Evolutionary conservation across 345 rosid genomes (phyloP), one percentile per base, ranked within the genome.

Genomic region (Salix udensis): DNA sequence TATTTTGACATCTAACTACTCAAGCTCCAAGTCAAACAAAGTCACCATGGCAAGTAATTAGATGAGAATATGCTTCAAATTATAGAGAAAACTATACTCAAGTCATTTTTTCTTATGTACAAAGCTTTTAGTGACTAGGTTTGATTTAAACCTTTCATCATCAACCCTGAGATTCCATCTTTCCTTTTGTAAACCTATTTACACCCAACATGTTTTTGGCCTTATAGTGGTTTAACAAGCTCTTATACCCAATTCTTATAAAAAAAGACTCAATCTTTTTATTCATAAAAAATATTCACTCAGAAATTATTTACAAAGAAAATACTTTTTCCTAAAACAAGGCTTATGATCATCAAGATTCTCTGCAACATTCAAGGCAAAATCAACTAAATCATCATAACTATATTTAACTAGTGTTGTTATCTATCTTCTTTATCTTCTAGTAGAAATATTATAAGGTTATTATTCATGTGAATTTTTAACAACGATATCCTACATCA

Each of bases 391-490:
- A 42, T 42, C 42, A 39, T 0, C 15, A 42, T 12, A 42, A 0
- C 0, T 2, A 42, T 42, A 11, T 3, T 2, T 42, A 10, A 10
- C 0, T 10, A 0, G 15, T 42, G 15, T 0, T 10, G 0, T 42
- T 12, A 11, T 12, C 0, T 42, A 8, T 42, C 0, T 42, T 10
- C 11, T 10, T 0, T 42, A 3, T 42, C 48, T 42, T 12, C 0
- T 13, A 0, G 0, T 42, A 42, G 4, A 13, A 42, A 42, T 42
- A 42, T 42, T 42, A 3, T 42, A 12, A 9, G 2, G 42, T 39
- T 39, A 1, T 39, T 39, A 1, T 39, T 39, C 10, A 39, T 8
- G 42, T 39, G 6, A 7, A 0, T 13, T 16, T 1, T n/a, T 53
- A 53, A n/a, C 6, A 9, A 19, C 18, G 19, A 14, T 8, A 18